phyloP scores from a whole-genome alignment of 148 eudicot genomes.

The Nyssa sinensis region DNA sequence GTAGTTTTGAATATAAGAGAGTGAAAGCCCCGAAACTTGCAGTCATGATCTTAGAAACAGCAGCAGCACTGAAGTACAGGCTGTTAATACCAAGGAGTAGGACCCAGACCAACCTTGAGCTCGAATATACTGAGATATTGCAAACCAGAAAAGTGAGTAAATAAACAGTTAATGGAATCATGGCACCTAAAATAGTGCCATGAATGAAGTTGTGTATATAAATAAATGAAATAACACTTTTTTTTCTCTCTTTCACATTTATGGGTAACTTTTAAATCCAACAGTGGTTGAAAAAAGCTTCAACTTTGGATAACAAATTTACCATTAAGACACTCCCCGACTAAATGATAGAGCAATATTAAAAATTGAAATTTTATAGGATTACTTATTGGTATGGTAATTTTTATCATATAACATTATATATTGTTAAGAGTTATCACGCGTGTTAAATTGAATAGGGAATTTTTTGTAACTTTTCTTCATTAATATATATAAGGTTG shows the following conservation, averaged over 20 bases:
- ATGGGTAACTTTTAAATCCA: background rate
- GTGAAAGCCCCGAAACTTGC: background rate
- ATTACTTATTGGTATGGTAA: background rate
- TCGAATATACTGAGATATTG: conserved; percentile 14
- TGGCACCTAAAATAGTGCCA: background rate
- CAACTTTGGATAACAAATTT: background rate
- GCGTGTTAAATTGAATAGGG: too few relatives aligned
- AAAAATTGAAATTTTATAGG: background rate
- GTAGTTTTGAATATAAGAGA: background rate
- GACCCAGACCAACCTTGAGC: conserved; percentile 14
- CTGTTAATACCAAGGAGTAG: background rate
- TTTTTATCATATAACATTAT: background rate
- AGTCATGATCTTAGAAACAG: conserved; percentile 7
- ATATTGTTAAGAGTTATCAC: too few relatives aligned
- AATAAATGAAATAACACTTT: background rate
- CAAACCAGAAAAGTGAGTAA: background rate
- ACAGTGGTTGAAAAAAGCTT: background rate
- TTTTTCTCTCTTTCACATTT: background rate
- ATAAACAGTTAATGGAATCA: background rate
- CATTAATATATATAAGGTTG: too few relatives aligned
- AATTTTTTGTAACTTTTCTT: too few relatives aligned
- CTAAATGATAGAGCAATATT: background rate
- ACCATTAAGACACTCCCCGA: background rate
- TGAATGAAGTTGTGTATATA: background rate
- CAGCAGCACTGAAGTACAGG: conserved; percentile 5